A percentile compares a stretch with the other conserved stretches of the same genome.
Evolutionary conservation across 202 grass and related monocot species (phyloP).

Genomic region (Hordeum pubiflorum): DNA sequence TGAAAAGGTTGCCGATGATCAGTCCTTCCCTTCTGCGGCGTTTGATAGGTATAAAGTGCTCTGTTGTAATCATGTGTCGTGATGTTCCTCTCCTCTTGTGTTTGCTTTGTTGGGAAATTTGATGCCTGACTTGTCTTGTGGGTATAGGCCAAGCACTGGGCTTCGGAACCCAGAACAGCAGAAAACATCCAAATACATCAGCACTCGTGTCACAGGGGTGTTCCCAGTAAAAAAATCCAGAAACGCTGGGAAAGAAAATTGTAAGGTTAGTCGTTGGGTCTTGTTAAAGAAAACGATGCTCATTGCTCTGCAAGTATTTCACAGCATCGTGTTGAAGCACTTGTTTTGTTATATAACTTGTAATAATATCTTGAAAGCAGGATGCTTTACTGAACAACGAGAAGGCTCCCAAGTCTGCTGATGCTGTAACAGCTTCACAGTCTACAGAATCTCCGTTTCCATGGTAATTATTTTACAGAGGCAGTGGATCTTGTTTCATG

Average conservation of each 20-base stretch:
- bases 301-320: background rate
- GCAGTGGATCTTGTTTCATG: background rate
- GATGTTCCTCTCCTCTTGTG: background rate
- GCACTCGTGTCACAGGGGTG: slow-evolving; percentile 61
- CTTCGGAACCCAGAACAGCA: slow-evolving; percentile 28
- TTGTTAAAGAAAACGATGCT: too few species aligned
- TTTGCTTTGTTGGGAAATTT: background rate
- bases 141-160: slow-evolving; percentile 30
- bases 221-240: slow-evolving; percentile 69
- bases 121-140: background rate
- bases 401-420: slow-evolving; percentile 24
- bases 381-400: slow-evolving; percentile 35
- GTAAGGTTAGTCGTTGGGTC: slow-evolving; percentile 35
- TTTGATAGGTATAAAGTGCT: slow-evolving; percentile 45
- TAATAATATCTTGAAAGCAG: slow-evolving; percentile 31
- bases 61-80: background rate
- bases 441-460: slow-evolving; percentile 20
- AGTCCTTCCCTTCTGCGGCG: slow-evolving; percentile 15
- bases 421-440: slow-evolving; percentile 13
- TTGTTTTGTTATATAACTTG: slow-evolving; percentile 5
- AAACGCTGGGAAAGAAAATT: slow-evolving; percentile 59
- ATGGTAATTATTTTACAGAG: slow-evolving; percentile 30
- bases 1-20: slow-evolving; percentile 39
- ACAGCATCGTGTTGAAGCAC: background rate
- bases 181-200: slow-evolving; percentile 68